Evolutionary conservation across 257 asterid species (phyloP), one percentile per base, ranked within the genome.

Genomic region (Nicotiana paniculata): DNA sequence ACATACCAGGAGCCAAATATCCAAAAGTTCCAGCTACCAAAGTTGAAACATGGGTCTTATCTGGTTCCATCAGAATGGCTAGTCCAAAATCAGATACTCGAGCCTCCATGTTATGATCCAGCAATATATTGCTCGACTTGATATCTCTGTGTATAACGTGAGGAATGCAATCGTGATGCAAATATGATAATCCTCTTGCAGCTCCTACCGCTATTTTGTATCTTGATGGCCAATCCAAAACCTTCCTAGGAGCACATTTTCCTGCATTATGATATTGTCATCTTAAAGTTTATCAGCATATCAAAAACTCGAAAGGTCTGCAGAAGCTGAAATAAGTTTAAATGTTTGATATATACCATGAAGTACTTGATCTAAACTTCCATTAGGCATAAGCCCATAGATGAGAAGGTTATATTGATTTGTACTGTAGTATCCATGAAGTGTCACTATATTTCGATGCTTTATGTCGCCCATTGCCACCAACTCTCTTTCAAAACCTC

Each of bases 21-120:
- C 98, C 98, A 61, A 95, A 92, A 81, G 98, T 95, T 78, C 98
- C 98, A 9, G 98, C 98, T 80, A 91, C 97, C 81, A 91, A 62
- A 4, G 98, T 93, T 48, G 98, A 91, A n/a, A 91, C 98, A 18
- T 95, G 98, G 55, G 98, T 91, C 85, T 90, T 91, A 80, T 91
- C 91, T 1, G 97, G 92, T 72, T 89, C 95, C 93, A 95, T 90
- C 87, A 95, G 83, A 9, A 98, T 95, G 83, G 99, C 99, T 37
- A 95, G 88, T 80, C 98, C 99, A 35, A 93, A 95, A 87, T 95
- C 99, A 0, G 97, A 92, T 53, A 95, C 91, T 3, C 91, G 88
- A 64, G 98, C 93, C 83, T 93, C 97, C 90, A 95, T 69, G 78
- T 90, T 84, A 77, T 89, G 89, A 87, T 92, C 98, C 88, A 93